Evolutionary conservation across 2,329 filamentous ascomycete species (phyloP), one percentile per base, ranked within the genome.

Genomic region (Elsinoe fawcettii): DNA sequence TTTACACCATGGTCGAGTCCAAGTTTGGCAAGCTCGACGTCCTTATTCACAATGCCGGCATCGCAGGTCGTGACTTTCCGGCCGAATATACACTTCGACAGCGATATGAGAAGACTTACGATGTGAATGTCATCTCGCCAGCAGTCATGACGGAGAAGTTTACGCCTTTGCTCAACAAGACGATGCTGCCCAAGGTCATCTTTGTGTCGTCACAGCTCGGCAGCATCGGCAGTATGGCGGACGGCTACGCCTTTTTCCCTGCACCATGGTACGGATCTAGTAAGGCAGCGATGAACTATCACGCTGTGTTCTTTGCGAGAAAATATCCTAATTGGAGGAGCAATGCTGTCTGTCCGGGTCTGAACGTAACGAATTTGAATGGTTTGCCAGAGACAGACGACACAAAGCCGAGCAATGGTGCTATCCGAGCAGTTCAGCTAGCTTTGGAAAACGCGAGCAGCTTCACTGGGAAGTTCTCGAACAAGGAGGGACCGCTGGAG

Each of bases 201-300:
- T 58, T 44, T 6, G 34, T 51, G 3, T 54, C 47, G 12, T 58
- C 55, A 68, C 66, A 12, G 63, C 65, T 58, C 14, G 56, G 47
- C n/a, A 54, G 47, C 16, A 58, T 58, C 8, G 27, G 32, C 41
- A 30, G 12, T 66, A 69, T 2, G 67, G 68, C 4, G 76, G 77
- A 1, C 80, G 78, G 76, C 2, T 44, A 41, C 11, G 5, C 32
- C 2, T 34, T 22, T 16, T 43, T 77, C 77, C 1, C 78, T 78
- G 64, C 60, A 61, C 3, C 41, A 57, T 1, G 47, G 58, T 12
- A 51, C 60, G 5, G 74, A 5, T 66, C 66, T 55, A 68, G 67
- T 25, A 79, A 79, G 65, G 68, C 71, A 3, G 77, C 71, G 1
- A 53, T 80, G 61, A 79, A 76, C 39, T 46, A 46, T 18, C 37